These are phyloP conservation scores for Coccinonectria pachysandricola DNA, from an alignment of 2,329 filamentous ascomycete genomes.

Conservation along the genomic window DNA sequence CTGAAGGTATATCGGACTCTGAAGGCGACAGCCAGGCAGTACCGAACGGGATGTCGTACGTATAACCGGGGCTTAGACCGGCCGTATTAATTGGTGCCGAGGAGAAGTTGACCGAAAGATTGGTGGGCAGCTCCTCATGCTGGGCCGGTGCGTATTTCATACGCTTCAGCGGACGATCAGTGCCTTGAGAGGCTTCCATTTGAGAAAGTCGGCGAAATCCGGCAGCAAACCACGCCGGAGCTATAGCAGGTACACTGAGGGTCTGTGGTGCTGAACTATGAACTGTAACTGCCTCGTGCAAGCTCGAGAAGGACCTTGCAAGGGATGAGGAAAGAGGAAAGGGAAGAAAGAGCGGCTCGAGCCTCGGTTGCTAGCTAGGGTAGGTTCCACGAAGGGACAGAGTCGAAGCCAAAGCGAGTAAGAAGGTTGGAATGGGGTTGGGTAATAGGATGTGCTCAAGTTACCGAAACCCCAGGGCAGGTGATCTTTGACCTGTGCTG, in stretches of 20 bases:
- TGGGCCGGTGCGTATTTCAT: slow-evolving; percentile 17
- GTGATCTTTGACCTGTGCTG: too few relatives aligned
- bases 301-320: too few relatives aligned
- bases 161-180: slow-evolving; percentile 19
- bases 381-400: too few relatives aligned
- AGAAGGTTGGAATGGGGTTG: too few relatives aligned
- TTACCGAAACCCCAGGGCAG: too few relatives aligned
- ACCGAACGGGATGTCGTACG: slow-evolving; percentile 10
- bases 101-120: slow-evolving; percentile 9
- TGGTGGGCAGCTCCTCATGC: slow-evolving; percentile 9
- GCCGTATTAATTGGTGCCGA: slow-evolving; percentile 6
- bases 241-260: slow-evolving; percentile 10
- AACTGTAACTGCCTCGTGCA: too few relatives aligned
- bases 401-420: too few relatives aligned
- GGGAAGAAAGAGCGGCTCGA: too few relatives aligned
- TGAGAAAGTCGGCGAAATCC: slow-evolving; percentile 7
- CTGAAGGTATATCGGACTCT: too few relatives aligned
- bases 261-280: slow-evolving; percentile 6
- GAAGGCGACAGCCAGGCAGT: slow-evolving; percentile 11
- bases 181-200: slow-evolving; percentile 17
- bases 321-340: too few relatives aligned
- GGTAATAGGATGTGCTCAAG: too few relatives aligned
- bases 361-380: too few relatives aligned
- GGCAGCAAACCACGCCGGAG: slow-evolving; percentile 5
- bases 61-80: slow-evolving; percentile 6